Conservation (phyloP, 257 asterid species). For the Solanum okadae region DNA sequence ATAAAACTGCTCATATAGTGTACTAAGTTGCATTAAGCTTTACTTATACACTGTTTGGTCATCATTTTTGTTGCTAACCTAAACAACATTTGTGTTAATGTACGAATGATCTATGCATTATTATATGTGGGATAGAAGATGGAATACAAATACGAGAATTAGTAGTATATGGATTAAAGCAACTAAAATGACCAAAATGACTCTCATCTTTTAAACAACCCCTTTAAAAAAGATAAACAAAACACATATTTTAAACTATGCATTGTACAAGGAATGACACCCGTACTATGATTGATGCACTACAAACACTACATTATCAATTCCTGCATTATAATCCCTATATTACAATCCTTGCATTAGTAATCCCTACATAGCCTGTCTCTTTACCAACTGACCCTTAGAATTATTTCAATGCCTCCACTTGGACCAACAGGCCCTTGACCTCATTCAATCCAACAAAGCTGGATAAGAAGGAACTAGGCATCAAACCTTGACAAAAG, state of each 20-base stretch:
- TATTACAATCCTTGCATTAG: background rate
- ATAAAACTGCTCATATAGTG: background rate
- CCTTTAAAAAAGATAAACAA: background rate
- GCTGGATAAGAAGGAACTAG: background rate
- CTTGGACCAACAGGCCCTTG: background rate
- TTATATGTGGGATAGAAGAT: background rate
- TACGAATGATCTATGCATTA: background rate
- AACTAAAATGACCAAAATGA: background rate
- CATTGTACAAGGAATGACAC: background rate
- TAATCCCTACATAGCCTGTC: background rate
- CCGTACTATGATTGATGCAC: background rate
- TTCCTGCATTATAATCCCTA: background rate
- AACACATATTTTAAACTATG: background rate
- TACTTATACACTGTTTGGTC: background rate
- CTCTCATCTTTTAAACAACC: background rate
- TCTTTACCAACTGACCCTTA: background rate
- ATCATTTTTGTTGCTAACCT: background rate
- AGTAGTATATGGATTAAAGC: background rate
- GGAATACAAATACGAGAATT: background rate
- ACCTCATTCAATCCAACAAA: background rate
- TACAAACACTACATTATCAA: background rate
- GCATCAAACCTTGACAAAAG: constrained; percentile 73
- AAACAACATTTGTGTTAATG: background rate
- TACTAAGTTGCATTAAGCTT: background rate
- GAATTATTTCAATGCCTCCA: background rate